Evolutionary conservation across 176 grass and related monocot genomes (phyloP).

Genomic region (Carex littledalei): DNA sequence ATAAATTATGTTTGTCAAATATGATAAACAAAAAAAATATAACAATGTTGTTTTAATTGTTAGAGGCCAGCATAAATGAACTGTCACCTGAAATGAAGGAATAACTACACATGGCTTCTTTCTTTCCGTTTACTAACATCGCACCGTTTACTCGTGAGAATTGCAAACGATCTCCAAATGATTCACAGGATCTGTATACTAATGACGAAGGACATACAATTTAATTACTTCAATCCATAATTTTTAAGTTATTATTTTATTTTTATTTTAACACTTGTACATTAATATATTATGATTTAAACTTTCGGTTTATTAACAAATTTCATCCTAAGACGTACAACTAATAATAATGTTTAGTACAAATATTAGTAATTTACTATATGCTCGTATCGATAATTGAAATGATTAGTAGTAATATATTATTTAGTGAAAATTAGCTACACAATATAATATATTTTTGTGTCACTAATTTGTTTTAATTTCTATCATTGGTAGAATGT

Average conservation of each 20-base stretch:
- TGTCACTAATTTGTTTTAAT: too few species aligned
- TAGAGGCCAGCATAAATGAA: neutral
- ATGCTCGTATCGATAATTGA: neutral
- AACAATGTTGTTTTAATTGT: neutral
- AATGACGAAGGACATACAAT: neutral
- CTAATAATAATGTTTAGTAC: neutral
- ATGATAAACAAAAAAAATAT: neutral
- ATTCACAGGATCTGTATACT: neutral
- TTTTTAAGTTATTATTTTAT: neutral
- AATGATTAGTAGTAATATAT: neutral
- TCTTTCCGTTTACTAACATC: neutral
- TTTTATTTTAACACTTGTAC: neutral
- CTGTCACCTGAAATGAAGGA: slow-evolving; percentile 21
- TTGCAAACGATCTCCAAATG: neutral
- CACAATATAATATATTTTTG: neutral
- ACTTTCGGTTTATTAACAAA: neutral
- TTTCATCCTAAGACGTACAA: neutral
- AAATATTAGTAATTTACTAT: neutral
- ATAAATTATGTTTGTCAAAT: neutral
- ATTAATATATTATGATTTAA: neutral
- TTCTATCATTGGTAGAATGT: neutral
- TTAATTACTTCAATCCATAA: neutral
- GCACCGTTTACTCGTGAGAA: neutral
- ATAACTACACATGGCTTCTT: slow-evolving; percentile 14
- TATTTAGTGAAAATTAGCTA: neutral